Conservation (phyloP, 2,329 filamentous ascomycete species). For the Talaromyces sp. region DNA sequence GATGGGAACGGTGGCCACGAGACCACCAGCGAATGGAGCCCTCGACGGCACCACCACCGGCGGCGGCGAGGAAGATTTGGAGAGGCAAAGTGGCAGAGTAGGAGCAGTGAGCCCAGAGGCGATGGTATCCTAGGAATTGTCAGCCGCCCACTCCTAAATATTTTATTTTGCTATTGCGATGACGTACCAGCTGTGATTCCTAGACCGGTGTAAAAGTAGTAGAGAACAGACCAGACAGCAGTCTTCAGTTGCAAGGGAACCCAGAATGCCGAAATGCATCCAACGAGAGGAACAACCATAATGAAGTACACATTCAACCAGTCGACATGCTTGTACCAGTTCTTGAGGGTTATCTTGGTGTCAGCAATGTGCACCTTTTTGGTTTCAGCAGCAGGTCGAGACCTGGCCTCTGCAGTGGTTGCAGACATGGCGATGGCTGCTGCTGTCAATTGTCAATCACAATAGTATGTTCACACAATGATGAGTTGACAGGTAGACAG, state of each 20-base stretch:
- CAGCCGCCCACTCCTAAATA: background rate
- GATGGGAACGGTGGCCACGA: slow-evolving; percentile 78
- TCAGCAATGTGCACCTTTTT: slow-evolving; percentile 85
- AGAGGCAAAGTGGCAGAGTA: slow-evolving; percentile 73
- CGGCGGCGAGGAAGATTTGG: slow-evolving; percentile 74
- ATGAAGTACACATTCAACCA: slow-evolving; percentile 86
- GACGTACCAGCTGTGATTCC: slow-evolving; percentile 69
- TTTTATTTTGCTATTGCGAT: background rate
- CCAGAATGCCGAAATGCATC: slow-evolving; percentile 70
- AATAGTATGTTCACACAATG: background rate
- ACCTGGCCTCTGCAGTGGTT: slow-evolving; percentile 28
- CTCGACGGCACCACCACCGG: slow-evolving; percentile 77
- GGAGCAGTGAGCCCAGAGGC: slow-evolving; percentile 80
- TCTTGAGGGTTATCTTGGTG: slow-evolving; percentile 69
- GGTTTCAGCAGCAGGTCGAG: slow-evolving; percentile 35
- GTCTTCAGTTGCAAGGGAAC: slow-evolving; percentile 69
- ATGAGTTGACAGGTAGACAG: background rate
- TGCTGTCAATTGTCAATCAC: background rate
- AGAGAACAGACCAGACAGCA: slow-evolving; percentile 64
- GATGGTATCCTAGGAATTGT: slow-evolving; percentile 59
- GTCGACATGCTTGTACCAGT: slow-evolving; percentile 91
- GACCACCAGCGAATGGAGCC: slow-evolving; percentile 89
- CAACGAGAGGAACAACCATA: slow-evolving; percentile 67
- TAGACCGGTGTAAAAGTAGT: slow-evolving; percentile 79
- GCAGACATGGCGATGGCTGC: slow-evolving; percentile 33